These are phyloP conservation scores for Paecilomyces fulvus DNA, from an alignment of 2,329 filamentous ascomycete species.

Conservation along the genomic window DNA sequence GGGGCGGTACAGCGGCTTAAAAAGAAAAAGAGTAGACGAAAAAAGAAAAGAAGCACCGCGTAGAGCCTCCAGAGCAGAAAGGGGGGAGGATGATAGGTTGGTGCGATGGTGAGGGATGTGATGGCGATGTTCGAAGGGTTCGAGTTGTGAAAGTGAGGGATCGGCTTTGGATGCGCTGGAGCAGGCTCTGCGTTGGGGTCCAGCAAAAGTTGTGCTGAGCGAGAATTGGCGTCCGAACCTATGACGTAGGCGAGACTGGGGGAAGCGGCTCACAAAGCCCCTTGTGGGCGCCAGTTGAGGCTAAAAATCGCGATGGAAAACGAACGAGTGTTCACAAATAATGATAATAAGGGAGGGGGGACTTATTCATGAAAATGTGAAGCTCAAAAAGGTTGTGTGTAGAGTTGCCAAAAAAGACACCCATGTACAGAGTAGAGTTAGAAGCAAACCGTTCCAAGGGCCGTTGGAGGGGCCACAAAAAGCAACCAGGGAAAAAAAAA, in stretches of 20 bases:
- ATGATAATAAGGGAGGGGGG: background rate
- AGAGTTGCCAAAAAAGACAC: background rate
- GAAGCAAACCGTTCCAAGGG: background rate
- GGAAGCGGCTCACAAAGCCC: constrained; percentile 1
- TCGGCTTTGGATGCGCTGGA: constrained; percentile 13
- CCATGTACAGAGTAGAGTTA: background rate
- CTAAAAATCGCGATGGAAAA: constrained; percentile 3
- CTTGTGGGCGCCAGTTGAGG: background rate
- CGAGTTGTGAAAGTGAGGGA: constrained; percentile 6
- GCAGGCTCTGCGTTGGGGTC: constrained; percentile 10
- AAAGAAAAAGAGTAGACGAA: background rate
- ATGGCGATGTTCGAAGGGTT: constrained; percentile 7
- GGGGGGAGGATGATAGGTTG: constrained; percentile 7
- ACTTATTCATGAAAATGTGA: background rate
- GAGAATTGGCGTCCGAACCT: constrained; percentile 7
- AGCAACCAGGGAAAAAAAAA: background rate
- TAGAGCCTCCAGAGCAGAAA: constrained; percentile 2
- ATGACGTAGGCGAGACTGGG: constrained; percentile 24
- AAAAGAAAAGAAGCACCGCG: background rate
- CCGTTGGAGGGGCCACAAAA: background rate
- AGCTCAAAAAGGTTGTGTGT: background rate
- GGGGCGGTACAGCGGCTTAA: background rate
- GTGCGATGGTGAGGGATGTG: constrained; percentile 6
- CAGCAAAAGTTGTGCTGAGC: constrained; percentile 14
- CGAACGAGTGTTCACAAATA: background rate